Evolutionary conservation across 306 rosid species (phyloP).

Genomic region (Bauhinia variegata): DNA sequence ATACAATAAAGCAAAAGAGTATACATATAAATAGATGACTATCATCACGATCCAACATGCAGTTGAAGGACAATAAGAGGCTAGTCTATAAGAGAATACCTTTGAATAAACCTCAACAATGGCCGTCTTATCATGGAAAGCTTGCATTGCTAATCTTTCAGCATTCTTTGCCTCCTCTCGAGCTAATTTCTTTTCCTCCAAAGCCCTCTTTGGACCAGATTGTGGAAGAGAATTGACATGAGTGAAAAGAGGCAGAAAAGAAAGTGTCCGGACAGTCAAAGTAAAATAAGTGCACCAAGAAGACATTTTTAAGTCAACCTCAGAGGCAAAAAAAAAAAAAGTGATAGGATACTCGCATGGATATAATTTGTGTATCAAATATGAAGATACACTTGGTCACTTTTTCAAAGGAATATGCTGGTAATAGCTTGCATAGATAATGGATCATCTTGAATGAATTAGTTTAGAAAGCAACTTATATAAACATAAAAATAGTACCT

Average conservation of each 20-base stretch:
- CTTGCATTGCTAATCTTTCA: conserved; percentile 78
- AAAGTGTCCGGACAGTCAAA: conserved; percentile 11
- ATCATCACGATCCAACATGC: neutral
- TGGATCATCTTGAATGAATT: neutral
- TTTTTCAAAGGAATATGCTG: neutral
- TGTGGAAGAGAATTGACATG: conserved; percentile 22
- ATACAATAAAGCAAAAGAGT: conserved; percentile 4
- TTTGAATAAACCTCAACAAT: conserved; percentile 69
- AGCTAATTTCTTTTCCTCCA: conserved; percentile 75
- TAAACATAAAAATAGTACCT: conserved; percentile 49
- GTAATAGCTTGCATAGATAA: neutral
- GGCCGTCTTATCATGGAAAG: conserved; percentile 68
- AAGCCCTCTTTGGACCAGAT: conserved; percentile 64
- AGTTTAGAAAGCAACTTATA: neutral
- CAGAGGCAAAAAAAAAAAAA: neutral
- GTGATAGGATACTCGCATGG: neutral
- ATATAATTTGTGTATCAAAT: neutral
- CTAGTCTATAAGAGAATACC: conserved; percentile 49
- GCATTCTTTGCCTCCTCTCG: conserved; percentile 75
- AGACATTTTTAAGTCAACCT: conserved; percentile 20
- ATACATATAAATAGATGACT: neutral
- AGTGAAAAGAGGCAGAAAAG: conserved; percentile 23
- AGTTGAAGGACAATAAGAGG: neutral
- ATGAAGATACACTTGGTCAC: too few relatives aligned
- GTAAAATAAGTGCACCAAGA: conserved; percentile 6